A percentile compares a stretch with the other conserved stretches of the same genome.
Conservation (phyloP, 495 filamentous ascomycete species). For the Neurospora hispaniola region DNA sequence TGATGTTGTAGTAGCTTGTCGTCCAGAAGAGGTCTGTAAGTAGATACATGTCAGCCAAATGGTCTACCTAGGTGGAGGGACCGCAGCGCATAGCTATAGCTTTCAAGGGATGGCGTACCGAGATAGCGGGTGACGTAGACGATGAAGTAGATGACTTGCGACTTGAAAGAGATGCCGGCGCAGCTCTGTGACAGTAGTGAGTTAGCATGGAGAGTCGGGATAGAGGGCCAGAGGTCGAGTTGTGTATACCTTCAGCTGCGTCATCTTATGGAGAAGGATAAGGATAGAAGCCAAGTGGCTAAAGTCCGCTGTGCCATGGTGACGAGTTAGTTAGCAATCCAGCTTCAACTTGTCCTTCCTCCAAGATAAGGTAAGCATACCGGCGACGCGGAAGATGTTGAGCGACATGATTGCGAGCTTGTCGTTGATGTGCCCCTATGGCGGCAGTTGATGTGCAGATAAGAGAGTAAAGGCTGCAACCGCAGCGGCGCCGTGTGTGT, state of each 20-base stretch:
- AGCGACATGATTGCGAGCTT: constrained; percentile 42
- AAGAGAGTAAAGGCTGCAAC: neutral
- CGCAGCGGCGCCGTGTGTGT: constrained; percentile 15
- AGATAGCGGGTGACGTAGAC: constrained; percentile 92
- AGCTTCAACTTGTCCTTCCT: neutral
- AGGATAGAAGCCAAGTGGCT: constrained; percentile 91
- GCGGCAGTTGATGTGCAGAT: neutral
- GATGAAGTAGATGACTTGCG: constrained; percentile 83
- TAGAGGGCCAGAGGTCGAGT: neutral
- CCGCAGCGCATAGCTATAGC: no score
- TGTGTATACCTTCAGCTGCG: constrained; percentile 23
- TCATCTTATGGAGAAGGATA: constrained; percentile 94
- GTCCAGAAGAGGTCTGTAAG: constrained; percentile 77
- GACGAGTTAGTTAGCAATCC: constrained; percentile 13
- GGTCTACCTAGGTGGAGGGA: neutral
- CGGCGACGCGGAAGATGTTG: constrained; percentile 80
- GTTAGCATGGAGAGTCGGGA: constrained; percentile 1
- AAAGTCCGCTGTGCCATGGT: constrained; percentile 58
- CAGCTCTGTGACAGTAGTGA: constrained; percentile 59
- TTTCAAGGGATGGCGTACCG: constrained; percentile 35
- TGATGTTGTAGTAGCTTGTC: constrained; percentile 73
- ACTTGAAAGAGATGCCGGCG: constrained; percentile 95
- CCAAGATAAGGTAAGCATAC: constrained; percentile 36
- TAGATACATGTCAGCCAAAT: neutral
- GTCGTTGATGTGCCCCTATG: neutral